Evolutionary conservation across 1,139 yeast species (phyloP).

Genomic region (Geotrichum restrictum): DNA sequence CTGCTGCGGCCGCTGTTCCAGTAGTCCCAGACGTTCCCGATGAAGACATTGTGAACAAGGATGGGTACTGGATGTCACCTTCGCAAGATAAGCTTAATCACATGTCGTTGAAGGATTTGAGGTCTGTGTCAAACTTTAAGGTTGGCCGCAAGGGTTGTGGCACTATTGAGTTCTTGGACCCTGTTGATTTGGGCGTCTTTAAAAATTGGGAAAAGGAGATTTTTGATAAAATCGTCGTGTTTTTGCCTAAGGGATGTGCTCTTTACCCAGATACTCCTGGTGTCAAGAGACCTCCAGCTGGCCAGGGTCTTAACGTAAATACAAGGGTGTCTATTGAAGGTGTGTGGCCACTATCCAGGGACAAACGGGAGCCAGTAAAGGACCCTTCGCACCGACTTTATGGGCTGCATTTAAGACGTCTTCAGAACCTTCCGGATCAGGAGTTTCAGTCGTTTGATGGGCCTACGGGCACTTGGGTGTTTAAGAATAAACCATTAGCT

Average conservation of each 20-base stretch:
- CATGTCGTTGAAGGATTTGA: constrained; percentile 59
- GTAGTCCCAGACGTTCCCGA: constrained; percentile 28
- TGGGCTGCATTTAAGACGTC: constrained; percentile 61
- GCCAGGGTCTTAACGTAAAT: constrained; percentile 80
- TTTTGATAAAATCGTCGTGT: constrained; percentile 59
- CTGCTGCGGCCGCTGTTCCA: constrained; percentile 1
- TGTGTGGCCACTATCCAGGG: constrained; percentile 72
- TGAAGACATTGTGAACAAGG: constrained; percentile 48
- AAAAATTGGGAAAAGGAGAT: constrained; percentile 49
- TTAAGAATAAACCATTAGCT: constrained; percentile 46
- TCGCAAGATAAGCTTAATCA: constrained; percentile 57
- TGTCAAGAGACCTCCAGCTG: constrained; percentile 56
- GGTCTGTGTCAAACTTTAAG: constrained; percentile 59
- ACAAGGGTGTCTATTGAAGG: constrained; percentile 70
- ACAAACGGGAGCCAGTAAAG: constrained; percentile 66
- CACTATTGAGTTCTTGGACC: constrained; percentile 64
- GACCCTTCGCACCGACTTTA: constrained; percentile 76
- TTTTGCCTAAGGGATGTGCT: constrained; percentile 58
- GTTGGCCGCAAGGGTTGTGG: constrained; percentile 85
- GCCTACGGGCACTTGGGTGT: constrained; percentile 76
- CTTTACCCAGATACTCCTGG: constrained; percentile 59
- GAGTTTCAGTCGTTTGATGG: constrained; percentile 75
- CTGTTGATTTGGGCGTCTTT: constrained; percentile 75
- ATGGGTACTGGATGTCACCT: constrained; percentile 89
- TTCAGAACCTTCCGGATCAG: constrained; percentile 58